Conservation (phyloP, 2,329 filamentous ascomycete genomes). For the Ciborinia camelliae region DNA sequence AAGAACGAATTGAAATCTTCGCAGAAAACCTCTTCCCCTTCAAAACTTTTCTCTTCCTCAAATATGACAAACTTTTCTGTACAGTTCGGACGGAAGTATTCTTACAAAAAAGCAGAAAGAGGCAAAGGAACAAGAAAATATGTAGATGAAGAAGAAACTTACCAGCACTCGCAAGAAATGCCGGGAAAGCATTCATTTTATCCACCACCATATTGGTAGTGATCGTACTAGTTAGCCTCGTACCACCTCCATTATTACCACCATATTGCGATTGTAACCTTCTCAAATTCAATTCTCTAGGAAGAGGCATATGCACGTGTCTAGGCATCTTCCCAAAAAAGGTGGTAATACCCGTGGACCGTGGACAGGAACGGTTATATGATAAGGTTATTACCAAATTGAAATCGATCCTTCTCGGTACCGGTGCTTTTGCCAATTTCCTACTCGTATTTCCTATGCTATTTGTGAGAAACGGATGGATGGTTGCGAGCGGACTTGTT, state of each 20-base stretch:
- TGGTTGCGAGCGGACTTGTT: background rate
- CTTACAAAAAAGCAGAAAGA: background rate
- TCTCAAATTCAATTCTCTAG: slow-evolving; percentile 10
- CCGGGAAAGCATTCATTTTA: slow-evolving; percentile 54
- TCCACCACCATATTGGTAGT: slow-evolving; percentile 43
- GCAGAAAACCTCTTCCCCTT: background rate
- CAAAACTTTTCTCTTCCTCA: background rate
- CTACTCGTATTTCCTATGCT: too few relatives aligned
- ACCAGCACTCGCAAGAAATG: slow-evolving; percentile 59
- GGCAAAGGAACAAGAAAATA: too few relatives aligned
- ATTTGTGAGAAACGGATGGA: background rate
- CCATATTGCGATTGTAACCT: slow-evolving; percentile 10
- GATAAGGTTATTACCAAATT: slow-evolving; percentile 4
- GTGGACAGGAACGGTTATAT: too few relatives aligned
- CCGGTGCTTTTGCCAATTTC: background rate
- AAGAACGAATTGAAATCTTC: background rate
- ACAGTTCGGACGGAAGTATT: background rate
- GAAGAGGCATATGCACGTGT: slow-evolving; percentile 15
- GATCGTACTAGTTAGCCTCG: slow-evolving; percentile 24
- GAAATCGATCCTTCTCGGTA: background rate
- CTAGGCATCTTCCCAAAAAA: slow-evolving; percentile 10
- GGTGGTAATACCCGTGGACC: too few relatives aligned
- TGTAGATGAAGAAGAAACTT: slow-evolving; percentile 37
- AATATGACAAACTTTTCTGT: background rate
- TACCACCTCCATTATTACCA: slow-evolving; percentile 37